Conservation (phyloP, 176 grass and related monocot species). For the Carex pumila region DNA sequence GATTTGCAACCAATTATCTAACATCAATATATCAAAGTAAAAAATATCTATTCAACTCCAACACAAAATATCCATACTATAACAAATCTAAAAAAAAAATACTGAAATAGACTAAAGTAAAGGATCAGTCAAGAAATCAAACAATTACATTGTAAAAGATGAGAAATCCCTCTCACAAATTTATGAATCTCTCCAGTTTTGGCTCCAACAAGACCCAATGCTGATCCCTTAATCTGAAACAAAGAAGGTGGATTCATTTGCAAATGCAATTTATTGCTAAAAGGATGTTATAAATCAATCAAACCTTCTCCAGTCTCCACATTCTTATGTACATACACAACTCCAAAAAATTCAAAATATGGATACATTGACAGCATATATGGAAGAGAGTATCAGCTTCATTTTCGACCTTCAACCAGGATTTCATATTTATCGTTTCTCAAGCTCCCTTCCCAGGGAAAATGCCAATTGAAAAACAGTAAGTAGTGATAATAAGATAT, state of each 20-base stretch:
- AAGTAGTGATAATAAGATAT: neutral
- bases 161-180: constrained; percentile 23
- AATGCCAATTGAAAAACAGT: neutral
- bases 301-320: neutral
- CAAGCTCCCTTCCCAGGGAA: neutral
- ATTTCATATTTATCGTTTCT: neutral
- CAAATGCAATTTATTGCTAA: neutral
- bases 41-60: neutral
- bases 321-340: neutral
- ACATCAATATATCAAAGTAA: constrained; percentile 7
- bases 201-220: neutral
- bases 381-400: neutral
- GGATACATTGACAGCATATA: neutral
- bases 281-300: neutral
- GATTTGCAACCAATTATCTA: neutral
- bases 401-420: neutral
- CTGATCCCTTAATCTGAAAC: constrained; percentile 7
- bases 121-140: neutral
- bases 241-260: neutral
- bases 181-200: constrained; percentile 6
- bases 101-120: neutral
- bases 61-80: neutral
- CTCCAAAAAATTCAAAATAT: neutral
- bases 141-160: constrained; percentile 21
- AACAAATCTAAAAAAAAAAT: neutral